Percentiles rank a stretch among this genome's conserved stretches.
These are phyloP conservation scores for Mortierella sp. DNA, from an alignment of 371 early-diverging fungal species.

Conservation along the genomic window DNA sequence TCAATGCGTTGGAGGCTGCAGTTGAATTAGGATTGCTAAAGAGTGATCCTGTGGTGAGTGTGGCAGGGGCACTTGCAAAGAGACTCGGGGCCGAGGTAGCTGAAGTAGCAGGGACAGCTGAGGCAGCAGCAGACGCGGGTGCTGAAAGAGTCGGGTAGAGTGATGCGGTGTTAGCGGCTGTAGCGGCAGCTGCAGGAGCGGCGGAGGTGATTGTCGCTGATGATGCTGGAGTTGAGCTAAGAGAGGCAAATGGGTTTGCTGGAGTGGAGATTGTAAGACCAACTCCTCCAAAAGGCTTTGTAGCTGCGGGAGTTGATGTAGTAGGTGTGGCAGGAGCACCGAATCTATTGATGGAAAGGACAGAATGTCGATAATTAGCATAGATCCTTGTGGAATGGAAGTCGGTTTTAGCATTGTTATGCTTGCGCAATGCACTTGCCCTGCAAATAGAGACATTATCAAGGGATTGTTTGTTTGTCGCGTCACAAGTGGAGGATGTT, in stretches of 20 bases:
- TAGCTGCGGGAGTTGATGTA: conserved; percentile 4
- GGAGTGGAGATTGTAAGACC: background rate
- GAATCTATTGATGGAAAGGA: background rate
- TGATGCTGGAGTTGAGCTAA: conserved; percentile 7
- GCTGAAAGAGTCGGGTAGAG: conserved; percentile 10
- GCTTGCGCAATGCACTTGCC: conserved; percentile 13
- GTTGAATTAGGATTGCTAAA: conserved; percentile 28
- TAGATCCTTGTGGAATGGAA: background rate
- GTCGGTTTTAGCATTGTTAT: background rate
- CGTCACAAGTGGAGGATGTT: too few relatives aligned
- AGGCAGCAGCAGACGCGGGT: conserved; percentile 4
- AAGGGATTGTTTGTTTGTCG: background rate
- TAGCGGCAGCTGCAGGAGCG: background rate
- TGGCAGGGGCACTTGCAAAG: conserved; percentile 25
- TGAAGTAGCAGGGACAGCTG: conserved; percentile 5
- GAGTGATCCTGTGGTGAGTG: conserved; percentile 20
- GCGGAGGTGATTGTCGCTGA: background rate
- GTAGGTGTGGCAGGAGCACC: conserved; percentile 7
- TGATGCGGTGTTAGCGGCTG: conserved; percentile 8
- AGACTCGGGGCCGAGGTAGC: conserved; percentile 17
- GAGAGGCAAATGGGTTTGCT: conserved; percentile 6
- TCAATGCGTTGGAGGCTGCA: conserved; percentile 25
- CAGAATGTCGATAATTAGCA: background rate
- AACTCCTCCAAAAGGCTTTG: conserved; percentile 11
- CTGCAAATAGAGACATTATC: conserved; percentile 32